Evolutionary conservation across 192 early-diverging fungal species (phyloP).

Genomic region (Anaeromyces robustus): DNA sequence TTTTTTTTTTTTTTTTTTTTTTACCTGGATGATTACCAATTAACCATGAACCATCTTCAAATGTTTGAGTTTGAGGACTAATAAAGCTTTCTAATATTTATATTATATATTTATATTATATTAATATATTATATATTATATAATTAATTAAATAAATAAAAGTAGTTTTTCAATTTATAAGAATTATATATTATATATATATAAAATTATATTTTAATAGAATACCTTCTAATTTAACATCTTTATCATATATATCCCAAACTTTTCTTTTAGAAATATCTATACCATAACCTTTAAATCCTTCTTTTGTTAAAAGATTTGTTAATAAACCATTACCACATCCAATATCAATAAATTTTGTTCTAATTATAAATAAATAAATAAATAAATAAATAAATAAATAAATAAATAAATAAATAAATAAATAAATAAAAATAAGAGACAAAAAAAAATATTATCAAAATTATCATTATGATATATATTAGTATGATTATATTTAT

Average conservation of each 20-base stretch:
- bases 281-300: conserved; percentile 53
- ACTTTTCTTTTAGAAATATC: conserved; percentile 60
- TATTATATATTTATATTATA: too few species aligned
- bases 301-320: conserved; percentile 51
- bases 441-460: too few species aligned
- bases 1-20: not conserved
- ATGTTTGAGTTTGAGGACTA: conserved; percentile 22
- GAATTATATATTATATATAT: too few species aligned
- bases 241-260: conserved; percentile 30
- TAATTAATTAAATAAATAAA: not conserved
- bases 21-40: conserved; percentile 68
- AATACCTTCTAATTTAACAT: conserved; percentile 26
- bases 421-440: too few species aligned
- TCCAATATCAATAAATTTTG: conserved; percentile 64
- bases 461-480: too few species aligned
- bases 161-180: too few species aligned
- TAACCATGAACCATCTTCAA: conserved; percentile 50
- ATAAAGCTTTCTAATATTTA: conserved; percentile 46
- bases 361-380: conserved; percentile 9
- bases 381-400: not conserved
- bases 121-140: too few species aligned
- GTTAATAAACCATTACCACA: conserved; percentile 77
- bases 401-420: too few species aligned
- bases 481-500: too few species aligned
- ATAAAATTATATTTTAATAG: too few species aligned